Conservation (phyloP, 345 rosid species). For the Eucalyptus sp. region DNA sequence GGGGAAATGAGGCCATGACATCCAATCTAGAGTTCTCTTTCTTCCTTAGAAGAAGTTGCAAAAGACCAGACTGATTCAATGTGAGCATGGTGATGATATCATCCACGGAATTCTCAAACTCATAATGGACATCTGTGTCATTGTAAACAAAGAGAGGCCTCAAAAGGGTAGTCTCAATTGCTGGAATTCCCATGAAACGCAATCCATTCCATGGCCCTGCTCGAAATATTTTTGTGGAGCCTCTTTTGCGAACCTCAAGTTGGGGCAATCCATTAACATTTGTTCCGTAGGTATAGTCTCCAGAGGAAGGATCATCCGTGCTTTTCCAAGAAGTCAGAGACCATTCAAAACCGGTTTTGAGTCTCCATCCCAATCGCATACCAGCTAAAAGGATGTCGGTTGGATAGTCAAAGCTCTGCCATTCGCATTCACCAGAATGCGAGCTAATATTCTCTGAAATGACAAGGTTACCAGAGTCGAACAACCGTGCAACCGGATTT, state of each 20-base stretch:
- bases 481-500: constrained; percentile 3
- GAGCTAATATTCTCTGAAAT: background rate
- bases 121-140: rapidly evolving
- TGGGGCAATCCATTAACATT: constrained; percentile 13
- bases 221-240: background rate
- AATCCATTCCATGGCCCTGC: no score
- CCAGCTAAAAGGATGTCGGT: constrained; percentile 13
- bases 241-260: background rate
- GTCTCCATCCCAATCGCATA: constrained; percentile 12
- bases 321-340: constrained; percentile 8
- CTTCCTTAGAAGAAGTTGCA: background rate
- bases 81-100: rapidly evolving
- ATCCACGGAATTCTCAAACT: no score
- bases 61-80: no score
- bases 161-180: rapidly evolving
- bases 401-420: constrained; percentile 25
- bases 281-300: background rate
- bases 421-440: background rate
- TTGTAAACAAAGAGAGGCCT: rapidly evolving
- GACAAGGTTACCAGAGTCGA: constrained; percentile 22
- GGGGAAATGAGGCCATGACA: background rate
- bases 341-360: background rate
- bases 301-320: constrained; percentile 6
- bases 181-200: rapidly evolving
- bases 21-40: background rate